Evolutionary conservation across 2,329 filamentous ascomycete genomes (phyloP).

Genomic region (Alternaria sp.): DNA sequence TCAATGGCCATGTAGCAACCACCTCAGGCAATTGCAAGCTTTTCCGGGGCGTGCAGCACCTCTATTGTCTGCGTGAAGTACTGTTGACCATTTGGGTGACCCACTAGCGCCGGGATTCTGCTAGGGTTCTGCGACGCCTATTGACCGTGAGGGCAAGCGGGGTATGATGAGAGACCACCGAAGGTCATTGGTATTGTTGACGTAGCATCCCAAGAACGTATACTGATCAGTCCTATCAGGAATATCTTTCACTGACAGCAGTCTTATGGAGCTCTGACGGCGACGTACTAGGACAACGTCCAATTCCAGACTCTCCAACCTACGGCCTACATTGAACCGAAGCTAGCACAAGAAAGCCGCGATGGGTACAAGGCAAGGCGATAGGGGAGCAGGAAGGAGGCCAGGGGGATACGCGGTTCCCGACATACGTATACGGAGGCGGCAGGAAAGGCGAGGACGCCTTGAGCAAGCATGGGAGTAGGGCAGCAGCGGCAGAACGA

Average conservation of each 20-base stretch:
- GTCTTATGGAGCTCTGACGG: neutral
- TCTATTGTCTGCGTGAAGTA: neutral
- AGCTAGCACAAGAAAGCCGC: neutral
- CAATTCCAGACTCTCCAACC: neutral
- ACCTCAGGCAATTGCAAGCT: neutral
- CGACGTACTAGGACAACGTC: neutral
- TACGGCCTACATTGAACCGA: neutral
- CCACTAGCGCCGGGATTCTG: neutral
- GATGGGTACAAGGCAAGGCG: neutral
- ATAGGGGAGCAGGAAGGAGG: neutral
- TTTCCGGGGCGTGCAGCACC: neutral
- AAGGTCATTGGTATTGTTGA: neutral
- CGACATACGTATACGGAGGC: neutral
- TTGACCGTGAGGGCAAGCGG: neutral
- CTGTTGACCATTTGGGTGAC: neutral
- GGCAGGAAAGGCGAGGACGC: neutral
- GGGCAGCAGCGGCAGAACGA: neutral
- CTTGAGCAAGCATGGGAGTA: neutral
- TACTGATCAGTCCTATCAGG: neutral
- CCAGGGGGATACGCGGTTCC: neutral
- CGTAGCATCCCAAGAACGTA: neutral
- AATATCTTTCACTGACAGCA: neutral
- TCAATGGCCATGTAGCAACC: neutral
- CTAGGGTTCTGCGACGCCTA: neutral
- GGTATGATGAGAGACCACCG: too few species aligned